Percentiles rank a stretch among this genome's conserved stretches.
Conservation (phyloP, 495 filamentous ascomycete genomes). For the Neurospora sp. region DNA sequence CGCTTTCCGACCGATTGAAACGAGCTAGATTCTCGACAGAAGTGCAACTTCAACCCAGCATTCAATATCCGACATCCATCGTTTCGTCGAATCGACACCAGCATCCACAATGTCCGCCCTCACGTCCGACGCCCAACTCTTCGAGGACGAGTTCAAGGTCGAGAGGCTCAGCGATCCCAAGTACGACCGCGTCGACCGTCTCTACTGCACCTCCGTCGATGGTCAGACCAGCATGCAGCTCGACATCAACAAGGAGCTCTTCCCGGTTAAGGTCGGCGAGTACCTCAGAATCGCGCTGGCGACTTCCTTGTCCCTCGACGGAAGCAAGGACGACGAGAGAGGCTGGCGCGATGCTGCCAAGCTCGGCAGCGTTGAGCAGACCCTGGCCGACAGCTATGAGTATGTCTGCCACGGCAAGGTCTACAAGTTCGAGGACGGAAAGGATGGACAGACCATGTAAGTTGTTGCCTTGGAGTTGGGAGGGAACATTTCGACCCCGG, state of each 20-base stretch:
- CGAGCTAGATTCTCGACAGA: not conserved
- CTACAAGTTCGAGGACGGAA: conserved; percentile 88
- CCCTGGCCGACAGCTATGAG: conserved; percentile 84
- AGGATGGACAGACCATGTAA: conserved; percentile 73
- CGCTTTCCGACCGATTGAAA: not conserved
- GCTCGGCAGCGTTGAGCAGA: conserved; percentile 46
- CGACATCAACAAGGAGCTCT: conserved; percentile 92
- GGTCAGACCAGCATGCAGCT: conserved; percentile 64
- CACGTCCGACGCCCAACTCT: conserved; percentile 74
- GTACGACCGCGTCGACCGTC: conserved; percentile 88
- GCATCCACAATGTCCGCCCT: conserved; percentile 32
- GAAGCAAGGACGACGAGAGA: conserved; percentile 53
- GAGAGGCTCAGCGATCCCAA: conserved; percentile 66
- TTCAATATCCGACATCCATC: not conserved
- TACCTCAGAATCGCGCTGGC: conserved; percentile 70
- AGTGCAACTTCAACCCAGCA: not conserved
- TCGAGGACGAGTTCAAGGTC: conserved; percentile 84
- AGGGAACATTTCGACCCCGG: not conserved
- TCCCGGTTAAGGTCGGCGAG: conserved; percentile 62
- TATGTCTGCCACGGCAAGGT: conserved; percentile 98
- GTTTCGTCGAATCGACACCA: not conserved
- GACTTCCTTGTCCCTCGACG: conserved; percentile 76
- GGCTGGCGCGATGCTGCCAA: conserved; percentile 73
- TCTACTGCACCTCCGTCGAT: conserved; percentile 61
- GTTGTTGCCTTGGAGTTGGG: conserved; percentile 21